These are phyloP conservation scores for Podospora conica DNA, from an alignment of 495 filamentous ascomycete genomes.

Conservation along the genomic window DNA sequence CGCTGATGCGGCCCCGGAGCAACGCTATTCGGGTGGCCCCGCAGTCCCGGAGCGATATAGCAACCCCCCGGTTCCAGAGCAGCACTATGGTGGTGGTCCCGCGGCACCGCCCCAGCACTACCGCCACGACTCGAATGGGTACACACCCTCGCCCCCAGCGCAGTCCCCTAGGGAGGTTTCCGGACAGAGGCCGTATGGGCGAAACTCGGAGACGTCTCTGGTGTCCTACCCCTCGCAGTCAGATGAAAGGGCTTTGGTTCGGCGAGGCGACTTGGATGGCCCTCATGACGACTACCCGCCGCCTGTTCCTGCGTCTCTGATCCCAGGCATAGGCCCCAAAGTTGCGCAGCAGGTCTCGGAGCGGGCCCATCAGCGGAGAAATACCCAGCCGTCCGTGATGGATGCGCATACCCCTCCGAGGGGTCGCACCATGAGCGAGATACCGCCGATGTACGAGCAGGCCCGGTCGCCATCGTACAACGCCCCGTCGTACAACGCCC, in stretches of 20 bases:
- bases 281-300: constrained; percentile 34
- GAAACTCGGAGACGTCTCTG: constrained; percentile 25
- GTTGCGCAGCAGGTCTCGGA: constrained; percentile 53
- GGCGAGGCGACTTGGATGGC: constrained; percentile 33
- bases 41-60: constrained; percentile 1
- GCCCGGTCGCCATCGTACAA: constrained; percentile 5
- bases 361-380: constrained; percentile 37
- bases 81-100: constrained; percentile 11
- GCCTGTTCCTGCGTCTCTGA: constrained; percentile 58
- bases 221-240: constrained; percentile 14
- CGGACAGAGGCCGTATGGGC: constrained; percentile 14
- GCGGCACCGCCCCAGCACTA: constrained; percentile 7
- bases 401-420: constrained; percentile 29
- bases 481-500: not conserved
- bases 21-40: constrained; percentile 12
- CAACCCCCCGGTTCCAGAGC: not conserved
- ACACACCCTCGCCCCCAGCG: constrained; percentile 11
- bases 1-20: not conserved
- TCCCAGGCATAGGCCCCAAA: constrained; percentile 61
- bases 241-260: constrained; percentile 18
- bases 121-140: constrained; percentile 14
- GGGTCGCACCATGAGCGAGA: constrained; percentile 37
- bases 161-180: constrained; percentile 10
- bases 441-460: constrained; percentile 27
- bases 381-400: constrained; percentile 33